These are phyloP conservation scores for Fragosphaeria purpurea DNA, from an alignment of 2,329 filamentous ascomycete species.

Conservation along the genomic window DNA sequence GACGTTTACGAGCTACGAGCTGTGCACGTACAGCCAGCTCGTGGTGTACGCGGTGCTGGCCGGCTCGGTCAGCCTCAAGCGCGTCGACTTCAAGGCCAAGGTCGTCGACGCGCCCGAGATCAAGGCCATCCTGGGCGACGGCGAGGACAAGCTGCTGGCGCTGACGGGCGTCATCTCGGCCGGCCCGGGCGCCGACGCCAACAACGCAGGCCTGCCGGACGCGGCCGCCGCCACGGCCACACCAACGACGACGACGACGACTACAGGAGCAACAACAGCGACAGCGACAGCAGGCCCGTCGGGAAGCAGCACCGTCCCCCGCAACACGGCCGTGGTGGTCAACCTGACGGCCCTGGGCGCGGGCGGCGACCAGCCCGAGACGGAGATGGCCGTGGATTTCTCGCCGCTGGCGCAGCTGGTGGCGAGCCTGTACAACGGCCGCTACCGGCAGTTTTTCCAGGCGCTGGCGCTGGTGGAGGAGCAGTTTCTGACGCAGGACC, in stretches of 20 bases:
- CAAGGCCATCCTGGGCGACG: conserved; percentile 87
- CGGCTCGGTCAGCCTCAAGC: conserved; percentile 86
- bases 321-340: conserved; percentile 52
- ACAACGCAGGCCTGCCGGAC: conserved; percentile 46
- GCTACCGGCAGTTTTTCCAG: conserved; percentile 90
- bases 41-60: conserved; percentile 94
- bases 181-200: conserved; percentile 68
- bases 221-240: conserved; percentile 27
- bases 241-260: neutral
- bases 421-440: conserved; percentile 82
- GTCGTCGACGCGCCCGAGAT: conserved; percentile 98
- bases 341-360: conserved; percentile 79
- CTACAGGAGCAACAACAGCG: neutral
- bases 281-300: conserved; percentile 6
- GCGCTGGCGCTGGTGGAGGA: conserved; percentile 85
- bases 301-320: neutral
- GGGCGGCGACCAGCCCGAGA: conserved; percentile 59
- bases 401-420: conserved; percentile 79
- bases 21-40: conserved; percentile 91
- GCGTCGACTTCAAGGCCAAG: conserved; percentile 98
- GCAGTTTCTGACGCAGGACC: conserved; percentile 85
- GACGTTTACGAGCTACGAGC: conserved; percentile 96
- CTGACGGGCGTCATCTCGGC: conserved; percentile 72
- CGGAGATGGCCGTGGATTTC: conserved; percentile 80
- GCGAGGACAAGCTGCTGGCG: conserved; percentile 77